A percentile compares a stretch with the other conserved stretches of the same genome.
These are phyloP conservation scores for Cryoendolithus antarcticus DNA, from an alignment of 2,329 filamentous ascomycete genomes.

Conservation along the genomic window DNA sequence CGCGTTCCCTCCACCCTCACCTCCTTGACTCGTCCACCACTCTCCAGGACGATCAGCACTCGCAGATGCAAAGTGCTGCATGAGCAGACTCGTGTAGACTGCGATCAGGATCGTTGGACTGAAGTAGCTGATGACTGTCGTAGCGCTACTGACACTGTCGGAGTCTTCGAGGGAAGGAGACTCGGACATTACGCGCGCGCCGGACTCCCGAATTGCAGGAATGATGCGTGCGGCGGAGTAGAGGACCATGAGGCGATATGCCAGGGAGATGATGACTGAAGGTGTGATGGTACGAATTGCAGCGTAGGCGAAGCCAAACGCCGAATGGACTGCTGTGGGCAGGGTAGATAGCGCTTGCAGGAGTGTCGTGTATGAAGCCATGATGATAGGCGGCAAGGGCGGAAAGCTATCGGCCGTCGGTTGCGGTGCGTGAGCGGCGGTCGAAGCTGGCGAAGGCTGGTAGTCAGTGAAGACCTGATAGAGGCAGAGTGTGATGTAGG, in stretches of 20 bases:
- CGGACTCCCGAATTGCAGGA: slow-evolving; percentile 77
- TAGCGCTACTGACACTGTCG: slow-evolving; percentile 65
- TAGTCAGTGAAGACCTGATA: slow-evolving; percentile 99
- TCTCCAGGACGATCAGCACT: slow-evolving; percentile 44
- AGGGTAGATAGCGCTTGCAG: slow-evolving; percentile 71
- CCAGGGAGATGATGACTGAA: slow-evolving; percentile 86
- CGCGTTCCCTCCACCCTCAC: slow-evolving; percentile 68
- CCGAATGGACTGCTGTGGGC: slow-evolving; percentile 72
- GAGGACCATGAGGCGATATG: slow-evolving; percentile 87
- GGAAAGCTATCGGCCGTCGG: slow-evolving; percentile 71
- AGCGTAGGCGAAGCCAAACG: slow-evolving; percentile 74
- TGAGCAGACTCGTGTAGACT: slow-evolving; percentile 86
- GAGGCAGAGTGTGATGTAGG: slow-evolving; percentile 94
- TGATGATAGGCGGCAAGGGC: slow-evolving; percentile 88
- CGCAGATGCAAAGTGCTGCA: slow-evolving; percentile 85
- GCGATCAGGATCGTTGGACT: slow-evolving; percentile 88
- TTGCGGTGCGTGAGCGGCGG: slow-evolving; percentile 39
- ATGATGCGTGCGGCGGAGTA: slow-evolving; percentile 95
- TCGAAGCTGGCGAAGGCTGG: slow-evolving; percentile 52
- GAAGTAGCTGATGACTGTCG: slow-evolving; percentile 85
- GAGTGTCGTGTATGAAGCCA: slow-evolving; percentile 92
- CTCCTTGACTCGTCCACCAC: slow-evolving; percentile 78
- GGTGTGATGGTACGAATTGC: slow-evolving; percentile 93
- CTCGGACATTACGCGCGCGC: slow-evolving; percentile 68
- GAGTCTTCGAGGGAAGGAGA: slow-evolving; percentile 77